Conservation (phyloP, 1,284 basidiomycete species). For the Flammula alnicola region DNA sequence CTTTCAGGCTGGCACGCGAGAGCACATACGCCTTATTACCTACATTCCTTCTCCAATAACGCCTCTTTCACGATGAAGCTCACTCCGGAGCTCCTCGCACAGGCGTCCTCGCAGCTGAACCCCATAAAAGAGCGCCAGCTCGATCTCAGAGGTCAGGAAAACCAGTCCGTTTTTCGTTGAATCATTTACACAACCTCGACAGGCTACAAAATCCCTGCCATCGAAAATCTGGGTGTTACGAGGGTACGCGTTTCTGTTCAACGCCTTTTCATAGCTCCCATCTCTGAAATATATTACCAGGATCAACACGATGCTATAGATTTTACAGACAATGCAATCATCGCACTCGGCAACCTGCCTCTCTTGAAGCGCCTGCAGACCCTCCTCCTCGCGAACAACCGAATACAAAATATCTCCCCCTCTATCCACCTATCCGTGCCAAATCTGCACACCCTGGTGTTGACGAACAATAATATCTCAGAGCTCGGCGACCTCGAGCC, state of each 20-base stretch:
- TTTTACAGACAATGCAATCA: conserved; percentile 95
- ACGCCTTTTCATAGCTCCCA: conserved; percentile 10
- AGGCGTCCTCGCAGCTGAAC: conserved; percentile 82
- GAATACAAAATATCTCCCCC: conserved; percentile 81
- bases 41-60: conserved; percentile 17
- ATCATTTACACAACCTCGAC: conserved; percentile 35
- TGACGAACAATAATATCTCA: conserved; percentile 78
- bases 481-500: conserved; percentile 87
- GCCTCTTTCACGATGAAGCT: conserved; percentile 74
- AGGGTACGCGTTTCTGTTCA: conserved; percentile 59
- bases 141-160: conserved; percentile 85
- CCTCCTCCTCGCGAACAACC: conserved; percentile 87
- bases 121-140: conserved; percentile 94
- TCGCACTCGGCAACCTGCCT: conserved; percentile 86
- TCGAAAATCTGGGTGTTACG: conserved; percentile 99
- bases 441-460: conserved; percentile 79
- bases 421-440: conserved; percentile 85
- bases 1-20: conserved; percentile 16
- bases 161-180: conserved; percentile 16
- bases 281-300: conserved; percentile 40
- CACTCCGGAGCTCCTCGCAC: conserved; percentile 87
- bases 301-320: conserved; percentile 96
- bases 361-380: conserved; percentile 80
- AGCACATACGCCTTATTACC: conserved; percentile 1
- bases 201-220: conserved; percentile 97